Evolutionary conservation across 2,329 filamentous ascomycete genomes (phyloP), one percentile per base, ranked within the genome.

Genomic region (Aspergillus pseudotamarii): DNA sequence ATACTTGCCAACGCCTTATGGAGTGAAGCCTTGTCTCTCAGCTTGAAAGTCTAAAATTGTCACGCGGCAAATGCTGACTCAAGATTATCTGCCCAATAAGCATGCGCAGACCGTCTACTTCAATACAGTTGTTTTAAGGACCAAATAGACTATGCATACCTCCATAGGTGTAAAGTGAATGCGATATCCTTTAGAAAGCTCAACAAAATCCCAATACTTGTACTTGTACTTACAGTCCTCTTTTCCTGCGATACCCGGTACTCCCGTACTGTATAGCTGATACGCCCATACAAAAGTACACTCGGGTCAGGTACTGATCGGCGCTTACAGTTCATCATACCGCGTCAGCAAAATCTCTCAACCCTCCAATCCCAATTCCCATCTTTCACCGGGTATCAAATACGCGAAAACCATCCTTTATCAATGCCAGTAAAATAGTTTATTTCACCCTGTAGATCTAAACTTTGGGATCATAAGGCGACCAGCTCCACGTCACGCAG

Each of bases 261-360:
- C 28, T 19, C 19, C 19, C 10, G 48, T 51, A 51, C 48, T 34
- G 48, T 51, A 34, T n/a, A 51, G 16, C 19, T n/a, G 28, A 30
- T 51, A 51, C 48, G 6, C 30, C 28, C 28, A 32, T 55, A 55
- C 51, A 55, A 38, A 55, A 23, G 32, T 55, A 55, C 51, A 36
- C 11, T 12, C n/a, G 6, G 51, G 51, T 55, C 32, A 55, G 51
- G 51, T 55, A 55, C 51, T 21, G 51, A 55, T 55, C 51, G 32
- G 51, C 21, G 23, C 51, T 55, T 55, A 55, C 51, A 55, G 51
- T 23, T 38, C 51, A 55, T 55, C 32, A 38, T 55, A 55, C 51
- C 51, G 51, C 51, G 51, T 55, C 51, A 55, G 51, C 51, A 55
- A 38, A 55, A 55, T 38, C 51, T 23, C 51, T 41, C 51, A 34